A percentile compares a stretch with the other conserved stretches of the same genome.
Conservation (phyloP, 768 basidiomycete species). For the Psilocybe cyanescens region DNA sequence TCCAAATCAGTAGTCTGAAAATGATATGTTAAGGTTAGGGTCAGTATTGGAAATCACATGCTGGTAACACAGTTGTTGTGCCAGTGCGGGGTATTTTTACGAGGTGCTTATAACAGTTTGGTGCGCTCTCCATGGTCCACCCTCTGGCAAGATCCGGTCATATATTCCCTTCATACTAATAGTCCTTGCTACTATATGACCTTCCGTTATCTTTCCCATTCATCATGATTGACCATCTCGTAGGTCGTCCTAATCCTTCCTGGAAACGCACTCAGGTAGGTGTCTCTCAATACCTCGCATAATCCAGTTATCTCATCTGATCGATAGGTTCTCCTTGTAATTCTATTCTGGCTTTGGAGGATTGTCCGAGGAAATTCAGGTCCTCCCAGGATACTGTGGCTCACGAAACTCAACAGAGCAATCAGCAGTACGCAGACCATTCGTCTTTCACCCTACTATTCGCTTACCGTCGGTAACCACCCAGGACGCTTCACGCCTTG, state of each 20-base stretch:
- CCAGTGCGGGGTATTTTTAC: slow-evolving; percentile 3
- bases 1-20: slow-evolving; percentile 10
- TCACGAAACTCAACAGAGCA: slow-evolving; percentile 58
- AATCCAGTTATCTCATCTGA: background rate
- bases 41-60: slow-evolving; percentile 14
- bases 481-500: slow-evolving; percentile 91
- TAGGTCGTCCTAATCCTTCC: slow-evolving; percentile 86
- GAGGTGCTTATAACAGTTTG: slow-evolving; percentile 11
- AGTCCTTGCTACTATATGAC: slow-evolving; percentile 8
- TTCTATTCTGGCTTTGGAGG: slow-evolving; percentile 90
- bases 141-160: slow-evolving; percentile 18
- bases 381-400: slow-evolving; percentile 70
- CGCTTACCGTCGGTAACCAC: background rate
- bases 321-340: slow-evolving; percentile 82
- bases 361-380: slow-evolving; percentile 65
- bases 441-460: background rate
- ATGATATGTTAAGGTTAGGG: slow-evolving; percentile 14
- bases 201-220: slow-evolving; percentile 14
- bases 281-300: background rate
- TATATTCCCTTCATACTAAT: background rate
- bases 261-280: slow-evolving; percentile 87
- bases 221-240: slow-evolving; percentile 90
- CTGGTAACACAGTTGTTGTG: background rate
- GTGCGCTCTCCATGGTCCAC: slow-evolving; percentile 15
- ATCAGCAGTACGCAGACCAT: slow-evolving; percentile 52